Evolutionary conservation across 805 yeast species (phyloP).

Genomic region (Nakazawaea populi): DNA sequence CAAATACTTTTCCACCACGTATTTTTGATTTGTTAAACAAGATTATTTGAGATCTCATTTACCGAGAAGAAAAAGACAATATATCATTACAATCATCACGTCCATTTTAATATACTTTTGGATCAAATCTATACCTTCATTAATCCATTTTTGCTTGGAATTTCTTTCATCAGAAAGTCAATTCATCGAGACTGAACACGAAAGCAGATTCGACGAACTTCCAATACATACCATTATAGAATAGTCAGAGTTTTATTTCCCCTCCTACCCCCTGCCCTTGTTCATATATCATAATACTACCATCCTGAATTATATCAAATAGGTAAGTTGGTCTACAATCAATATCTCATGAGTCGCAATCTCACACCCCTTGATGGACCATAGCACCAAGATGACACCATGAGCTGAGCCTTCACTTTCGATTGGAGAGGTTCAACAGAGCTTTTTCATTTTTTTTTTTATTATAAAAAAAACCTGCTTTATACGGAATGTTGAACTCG

Average conservation of each 20-base stretch:
- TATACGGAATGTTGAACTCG: neutral
- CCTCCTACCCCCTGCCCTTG: too few relatives aligned
- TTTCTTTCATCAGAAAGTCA: too few relatives aligned
- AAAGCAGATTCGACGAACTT: too few relatives aligned
- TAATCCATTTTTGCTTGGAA: too few relatives aligned
- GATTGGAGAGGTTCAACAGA: neutral
- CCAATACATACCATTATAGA: too few relatives aligned
- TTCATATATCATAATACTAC: too few relatives aligned
- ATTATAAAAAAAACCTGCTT: neutral
- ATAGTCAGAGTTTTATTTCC: too few relatives aligned
- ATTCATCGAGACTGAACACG: too few relatives aligned
- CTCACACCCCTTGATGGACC: neutral
- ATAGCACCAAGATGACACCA: neutral
- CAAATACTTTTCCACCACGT: constrained; percentile 4
- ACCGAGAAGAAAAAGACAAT: neutral
- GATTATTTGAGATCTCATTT: neutral
- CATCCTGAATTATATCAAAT: too few relatives aligned
- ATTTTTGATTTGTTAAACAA: neutral
- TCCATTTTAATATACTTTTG: neutral
- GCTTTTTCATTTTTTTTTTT: neutral
- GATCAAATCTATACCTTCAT: too few relatives aligned
- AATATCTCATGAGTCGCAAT: neutral
- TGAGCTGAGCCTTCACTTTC: neutral
- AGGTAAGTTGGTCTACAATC: too few relatives aligned
- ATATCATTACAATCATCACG: neutral